Percentiles rank a stretch among this genome's conserved stretches.
phyloP scores from a whole-genome alignment of 192 early-diverging fungal species.

The Linnemannia hyalina region DNA sequence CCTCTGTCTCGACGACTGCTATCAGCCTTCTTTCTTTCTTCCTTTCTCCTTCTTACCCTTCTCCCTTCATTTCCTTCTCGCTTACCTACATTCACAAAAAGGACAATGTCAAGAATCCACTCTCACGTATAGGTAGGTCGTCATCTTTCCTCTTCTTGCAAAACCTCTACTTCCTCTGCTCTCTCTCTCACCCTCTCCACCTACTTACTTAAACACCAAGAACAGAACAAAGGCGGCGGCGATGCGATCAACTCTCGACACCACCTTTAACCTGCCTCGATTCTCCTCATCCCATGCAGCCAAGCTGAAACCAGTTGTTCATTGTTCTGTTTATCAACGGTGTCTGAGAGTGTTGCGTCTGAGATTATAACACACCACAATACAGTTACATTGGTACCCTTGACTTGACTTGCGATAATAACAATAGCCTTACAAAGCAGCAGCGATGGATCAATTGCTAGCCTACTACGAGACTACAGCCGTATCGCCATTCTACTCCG shows the following conservation, averaged over 20 bases:
- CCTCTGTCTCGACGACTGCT: no score
- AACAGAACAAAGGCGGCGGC: background rate
- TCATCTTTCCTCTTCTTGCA: background rate
- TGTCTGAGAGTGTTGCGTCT: background rate
- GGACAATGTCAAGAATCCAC: background rate
- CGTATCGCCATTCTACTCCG: conserved; percentile 75
- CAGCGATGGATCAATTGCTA: conserved; percentile 79
- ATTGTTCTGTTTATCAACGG: background rate
- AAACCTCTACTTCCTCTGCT: background rate
- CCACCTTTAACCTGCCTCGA: background rate
- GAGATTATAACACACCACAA: background rate
- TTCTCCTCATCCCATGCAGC: conserved; percentile 14
- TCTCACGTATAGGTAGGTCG: background rate
- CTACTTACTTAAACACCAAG: no score
- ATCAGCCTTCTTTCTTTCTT: no score
- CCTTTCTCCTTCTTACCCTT: no score
- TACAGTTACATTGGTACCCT: no score
- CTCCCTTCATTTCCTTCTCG: no score
- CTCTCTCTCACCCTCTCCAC: background rate
- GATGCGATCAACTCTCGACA: background rate
- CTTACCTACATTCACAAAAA: background rate
- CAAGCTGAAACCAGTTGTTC: background rate
- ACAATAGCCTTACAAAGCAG: conserved; percentile 76
- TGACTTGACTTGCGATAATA: background rate
- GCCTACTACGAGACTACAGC: conserved; percentile 86